These are phyloP conservation scores for Arachis monticola DNA, from an alignment of 331 rosid genomes.

Conservation along the genomic window DNA sequence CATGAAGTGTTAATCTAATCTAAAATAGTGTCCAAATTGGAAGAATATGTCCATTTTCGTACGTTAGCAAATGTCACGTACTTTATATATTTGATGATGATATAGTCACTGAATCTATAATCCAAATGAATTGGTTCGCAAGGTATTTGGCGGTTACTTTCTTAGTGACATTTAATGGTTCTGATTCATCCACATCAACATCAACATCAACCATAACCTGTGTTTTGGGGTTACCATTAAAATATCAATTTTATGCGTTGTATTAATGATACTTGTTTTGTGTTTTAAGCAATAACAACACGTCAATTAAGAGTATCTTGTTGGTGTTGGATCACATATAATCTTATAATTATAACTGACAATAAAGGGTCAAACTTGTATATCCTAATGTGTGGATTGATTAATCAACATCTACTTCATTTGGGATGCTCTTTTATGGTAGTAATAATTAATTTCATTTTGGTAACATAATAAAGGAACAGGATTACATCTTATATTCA, in stretches of 20 bases:
- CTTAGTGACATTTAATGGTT: constrained; percentile 33
- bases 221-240: constrained; percentile 40
- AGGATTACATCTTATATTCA: neutral
- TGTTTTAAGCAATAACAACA: constrained; percentile 28
- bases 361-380: constrained; percentile 18
- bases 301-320: constrained; percentile 42
- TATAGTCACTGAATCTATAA: constrained; percentile 39
- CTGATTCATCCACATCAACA: constrained; percentile 16
- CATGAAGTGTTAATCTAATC: constrained; percentile 26
- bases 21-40: constrained; percentile 47
- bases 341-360: constrained; percentile 10
- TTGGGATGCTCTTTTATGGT: neutral
- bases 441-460: neutral
- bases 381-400: constrained; percentile 33
- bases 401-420: neutral
- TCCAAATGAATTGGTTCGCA: constrained; percentile 34
- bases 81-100: neutral
- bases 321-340: constrained; percentile 35
- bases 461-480: neutral
- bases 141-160: constrained; percentile 40
- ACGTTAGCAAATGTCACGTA: constrained; percentile 43
- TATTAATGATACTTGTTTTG: constrained; percentile 23
- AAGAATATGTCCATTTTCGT: constrained; percentile 49
- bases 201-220: constrained; percentile 33
- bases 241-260: constrained; percentile 18